Conservation (phyloP, 768 basidiomycete species). For the Calocybe cyanea region DNA sequence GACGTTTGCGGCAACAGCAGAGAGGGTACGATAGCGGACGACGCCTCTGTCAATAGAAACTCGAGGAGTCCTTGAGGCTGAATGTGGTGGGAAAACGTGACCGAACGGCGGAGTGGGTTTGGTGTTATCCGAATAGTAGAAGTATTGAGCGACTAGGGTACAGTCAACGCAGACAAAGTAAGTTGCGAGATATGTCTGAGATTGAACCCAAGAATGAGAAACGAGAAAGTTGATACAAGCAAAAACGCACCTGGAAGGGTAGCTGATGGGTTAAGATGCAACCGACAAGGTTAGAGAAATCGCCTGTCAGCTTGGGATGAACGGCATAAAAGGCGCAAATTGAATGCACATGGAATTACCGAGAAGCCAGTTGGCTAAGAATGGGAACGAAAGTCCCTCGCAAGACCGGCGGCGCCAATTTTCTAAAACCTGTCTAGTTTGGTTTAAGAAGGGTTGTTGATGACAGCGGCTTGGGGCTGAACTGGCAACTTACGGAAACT, state of each 20-base stretch:
- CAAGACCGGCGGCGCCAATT: conserved; percentile 74
- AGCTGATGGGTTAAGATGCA: conserved; percentile 90
- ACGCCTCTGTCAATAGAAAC: conserved; percentile 49
- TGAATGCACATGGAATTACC: conserved; percentile 43
- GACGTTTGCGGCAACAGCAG: conserved; percentile 67
- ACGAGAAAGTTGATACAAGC: conserved; percentile 6
- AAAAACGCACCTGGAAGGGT: conserved; percentile 78
- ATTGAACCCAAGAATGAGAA: conserved; percentile 6
- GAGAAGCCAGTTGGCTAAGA: conserved; percentile 89
- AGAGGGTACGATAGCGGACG: conserved; percentile 65
- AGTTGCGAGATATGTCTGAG: conserved; percentile 80
- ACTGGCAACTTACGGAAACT: conserved; percentile 71
- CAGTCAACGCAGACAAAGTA: conserved; percentile 90
- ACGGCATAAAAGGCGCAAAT: conserved; percentile 5
- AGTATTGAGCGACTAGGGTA: conserved; percentile 71
- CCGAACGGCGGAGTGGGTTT: conserved; percentile 27
- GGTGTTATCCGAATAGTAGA: conserved; percentile 58
- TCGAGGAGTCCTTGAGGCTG: conserved; percentile 39
- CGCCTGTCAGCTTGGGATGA: conserved; percentile 50
- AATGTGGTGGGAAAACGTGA: conserved; percentile 39
- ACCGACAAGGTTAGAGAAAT: conserved; percentile 88
- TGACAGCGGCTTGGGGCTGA: background rate
- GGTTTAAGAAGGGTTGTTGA: conserved; percentile 2
- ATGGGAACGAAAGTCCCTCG: conserved; percentile 89
- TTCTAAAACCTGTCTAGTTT: conserved; percentile 73